Conservation (phyloP, 176 grass and related monocot species). For the Calamus simplicifolius region DNA sequence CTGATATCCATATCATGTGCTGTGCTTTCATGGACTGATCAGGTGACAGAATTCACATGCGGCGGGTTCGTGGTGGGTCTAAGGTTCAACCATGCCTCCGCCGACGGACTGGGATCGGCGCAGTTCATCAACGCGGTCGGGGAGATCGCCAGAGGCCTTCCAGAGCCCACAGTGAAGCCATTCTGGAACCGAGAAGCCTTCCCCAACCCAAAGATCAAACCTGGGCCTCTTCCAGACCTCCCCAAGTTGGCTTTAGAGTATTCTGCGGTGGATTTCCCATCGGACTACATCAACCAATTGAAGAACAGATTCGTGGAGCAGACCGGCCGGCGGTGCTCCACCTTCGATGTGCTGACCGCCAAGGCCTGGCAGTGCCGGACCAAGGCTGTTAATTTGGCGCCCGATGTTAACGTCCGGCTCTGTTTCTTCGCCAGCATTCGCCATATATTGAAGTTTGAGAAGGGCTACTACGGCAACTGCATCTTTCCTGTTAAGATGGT, state of each 20-base stretch:
- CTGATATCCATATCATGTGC: neutral
- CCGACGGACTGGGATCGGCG: constrained; percentile 78
- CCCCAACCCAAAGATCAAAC: constrained; percentile 70
- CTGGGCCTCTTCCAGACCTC: constrained; percentile 78
- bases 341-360: constrained; percentile 70
- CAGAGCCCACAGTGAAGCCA: constrained; percentile 56
- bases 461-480: constrained; percentile 89
- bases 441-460: constrained; percentile 61
- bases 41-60: constrained; percentile 91
- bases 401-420: constrained; percentile 43
- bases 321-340: constrained; percentile 63
- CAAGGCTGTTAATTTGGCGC: constrained; percentile 20
- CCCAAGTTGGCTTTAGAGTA: constrained; percentile 64
- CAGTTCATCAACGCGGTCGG: constrained; percentile 89
- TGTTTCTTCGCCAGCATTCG: constrained; percentile 90
- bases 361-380: constrained; percentile 90
- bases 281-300: constrained; percentile 43
- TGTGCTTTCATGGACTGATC: neutral
- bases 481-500: constrained; percentile 85
- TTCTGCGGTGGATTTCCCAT: constrained; percentile 62
- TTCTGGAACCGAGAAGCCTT: constrained; percentile 62
- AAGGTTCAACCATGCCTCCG: constrained; percentile 80
- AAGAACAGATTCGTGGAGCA: constrained; percentile 51
- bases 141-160: constrained; percentile 71
- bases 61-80: constrained; percentile 87